Percentiles rank a stretch among this genome's conserved stretches.
Conservation (phyloP, 306 rosid species). For the Castanea mollissima region DNA sequence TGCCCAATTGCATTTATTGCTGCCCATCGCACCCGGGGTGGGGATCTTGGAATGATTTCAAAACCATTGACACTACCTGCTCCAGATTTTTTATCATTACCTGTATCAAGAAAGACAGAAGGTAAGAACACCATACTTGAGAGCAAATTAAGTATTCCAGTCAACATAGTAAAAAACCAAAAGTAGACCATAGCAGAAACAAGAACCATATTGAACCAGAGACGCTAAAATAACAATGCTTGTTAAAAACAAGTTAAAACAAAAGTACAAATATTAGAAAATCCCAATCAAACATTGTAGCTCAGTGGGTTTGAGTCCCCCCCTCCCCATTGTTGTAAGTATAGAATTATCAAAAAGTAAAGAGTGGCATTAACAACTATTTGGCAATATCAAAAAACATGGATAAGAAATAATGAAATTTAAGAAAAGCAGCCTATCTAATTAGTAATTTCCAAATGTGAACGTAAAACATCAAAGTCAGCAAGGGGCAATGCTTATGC, state of each 20-base stretch:
- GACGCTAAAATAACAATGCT: background rate
- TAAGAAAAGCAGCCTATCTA: too few species aligned
- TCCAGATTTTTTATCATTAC: constrained; percentile 66
- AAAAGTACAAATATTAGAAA: background rate
- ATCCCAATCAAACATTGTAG: background rate
- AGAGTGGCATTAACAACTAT: too few species aligned
- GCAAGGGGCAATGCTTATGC: background rate
- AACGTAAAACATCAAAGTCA: too few species aligned
- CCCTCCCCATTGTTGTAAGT: too few species aligned
- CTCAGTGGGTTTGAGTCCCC: too few species aligned
- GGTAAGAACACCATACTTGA: background rate
- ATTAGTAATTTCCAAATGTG: too few species aligned
- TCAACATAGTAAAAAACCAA: background rate
- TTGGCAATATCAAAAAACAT: too few species aligned
- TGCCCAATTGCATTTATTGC: constrained; percentile 81
- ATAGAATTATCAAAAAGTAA: too few species aligned
- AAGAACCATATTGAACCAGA: background rate
- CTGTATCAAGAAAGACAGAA: constrained; percentile 28
- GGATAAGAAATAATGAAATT: too few species aligned
- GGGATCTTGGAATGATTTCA: constrained; percentile 52
- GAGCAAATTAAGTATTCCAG: background rate
- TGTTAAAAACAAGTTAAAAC: background rate
- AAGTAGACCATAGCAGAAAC: background rate
- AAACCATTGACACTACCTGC: constrained; percentile 60
- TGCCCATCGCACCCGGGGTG: constrained; percentile 78